Conservation (phyloP, 2,329 filamentous ascomycete genomes). For the Aspergillus tanneri region DNA sequence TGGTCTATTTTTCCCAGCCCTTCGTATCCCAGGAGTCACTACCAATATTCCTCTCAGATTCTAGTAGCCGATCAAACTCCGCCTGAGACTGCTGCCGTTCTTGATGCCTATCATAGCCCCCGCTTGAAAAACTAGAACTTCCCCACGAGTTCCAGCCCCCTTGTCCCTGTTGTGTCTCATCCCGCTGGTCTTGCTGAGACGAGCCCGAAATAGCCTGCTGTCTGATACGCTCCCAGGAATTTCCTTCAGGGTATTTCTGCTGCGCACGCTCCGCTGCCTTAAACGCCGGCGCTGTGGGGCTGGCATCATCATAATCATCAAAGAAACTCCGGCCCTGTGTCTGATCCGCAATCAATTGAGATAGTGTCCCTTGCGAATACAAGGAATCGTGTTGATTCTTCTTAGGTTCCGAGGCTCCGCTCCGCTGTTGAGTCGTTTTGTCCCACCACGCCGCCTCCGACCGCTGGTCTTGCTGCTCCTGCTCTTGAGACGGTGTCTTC, state of each 20-base stretch:
- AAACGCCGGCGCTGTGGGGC: conserved; percentile 37
- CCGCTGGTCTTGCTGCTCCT: not conserved
- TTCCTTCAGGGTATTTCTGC: conserved; percentile 21
- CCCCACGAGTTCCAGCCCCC: conserved; percentile 3
- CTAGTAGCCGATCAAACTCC: conserved; percentile 46
- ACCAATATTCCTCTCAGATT: conserved; percentile 37
- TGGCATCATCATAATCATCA: conserved; percentile 40
- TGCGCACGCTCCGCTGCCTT: conserved; percentile 15
- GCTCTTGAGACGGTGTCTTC: no score
- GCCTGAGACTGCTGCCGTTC: conserved; percentile 43
- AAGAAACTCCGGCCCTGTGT: conserved; percentile 29
- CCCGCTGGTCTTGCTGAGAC: not conserved
- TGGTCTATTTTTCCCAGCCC: conserved; percentile 19
- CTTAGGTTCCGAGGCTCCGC: no score
- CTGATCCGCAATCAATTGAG: conserved; percentile 7
- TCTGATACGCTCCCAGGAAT: conserved; percentile 42
- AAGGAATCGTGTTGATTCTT: no score
- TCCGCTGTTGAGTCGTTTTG: no score
- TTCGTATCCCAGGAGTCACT: conserved; percentile 15
- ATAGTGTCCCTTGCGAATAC: not conserved
- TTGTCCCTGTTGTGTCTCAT: not conserved
- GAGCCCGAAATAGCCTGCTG: conserved; percentile 23
- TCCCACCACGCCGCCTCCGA: not conserved
- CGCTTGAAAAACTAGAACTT: not conserved
- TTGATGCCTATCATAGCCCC: conserved; percentile 23